These are phyloP conservation scores for Suillus occidentalis DNA, from an alignment of 768 basidiomycete genomes.

Conservation along the genomic window DNA sequence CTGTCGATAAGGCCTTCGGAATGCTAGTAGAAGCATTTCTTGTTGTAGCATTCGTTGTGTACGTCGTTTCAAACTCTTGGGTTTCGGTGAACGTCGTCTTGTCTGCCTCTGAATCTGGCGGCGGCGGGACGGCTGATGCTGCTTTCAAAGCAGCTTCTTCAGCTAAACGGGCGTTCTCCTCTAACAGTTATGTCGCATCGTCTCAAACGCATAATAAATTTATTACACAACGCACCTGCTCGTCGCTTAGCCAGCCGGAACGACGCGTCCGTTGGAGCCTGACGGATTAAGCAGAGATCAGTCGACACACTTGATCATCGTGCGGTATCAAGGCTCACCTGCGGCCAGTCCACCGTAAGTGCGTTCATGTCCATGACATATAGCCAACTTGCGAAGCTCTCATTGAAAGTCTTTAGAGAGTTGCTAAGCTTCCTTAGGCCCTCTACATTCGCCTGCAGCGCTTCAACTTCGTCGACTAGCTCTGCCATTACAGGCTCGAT, in stretches of 20 bases:
- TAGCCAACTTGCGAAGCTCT: conserved; percentile 88
- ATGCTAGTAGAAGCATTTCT: conserved; percentile 35
- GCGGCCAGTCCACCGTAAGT: conserved; percentile 90
- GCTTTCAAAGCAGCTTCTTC: conserved; percentile 54
- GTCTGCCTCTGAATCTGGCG: conserved; percentile 25
- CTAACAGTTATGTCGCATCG: conserved; percentile 33
- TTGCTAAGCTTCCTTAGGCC: conserved; percentile 69
- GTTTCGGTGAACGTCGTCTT: conserved; percentile 31
- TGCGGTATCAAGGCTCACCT: conserved; percentile 45
- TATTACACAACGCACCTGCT: conserved; percentile 45
- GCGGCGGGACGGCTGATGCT: conserved; percentile 27
- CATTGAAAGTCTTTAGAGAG: conserved; percentile 84
- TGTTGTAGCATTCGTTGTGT: conserved; percentile 30
- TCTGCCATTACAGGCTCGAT: conserved; percentile 83
- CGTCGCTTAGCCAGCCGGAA: conserved; percentile 58
- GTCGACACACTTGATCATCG: neutral
- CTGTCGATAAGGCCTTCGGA: conserved; percentile 40
- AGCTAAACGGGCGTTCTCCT: conserved; percentile 52
- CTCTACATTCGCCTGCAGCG: conserved; percentile 73
- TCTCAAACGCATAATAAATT: neutral
- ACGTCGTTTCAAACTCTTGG: conserved; percentile 36
- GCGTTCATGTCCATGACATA: conserved; percentile 95
- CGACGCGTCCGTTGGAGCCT: conserved; percentile 64
- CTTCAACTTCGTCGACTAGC: conserved; percentile 85
- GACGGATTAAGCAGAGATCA: neutral